Base-by-base conservation (phyloP, 495 filamentous ascomycete species). In the Aspergillus cristatus region DNA sequence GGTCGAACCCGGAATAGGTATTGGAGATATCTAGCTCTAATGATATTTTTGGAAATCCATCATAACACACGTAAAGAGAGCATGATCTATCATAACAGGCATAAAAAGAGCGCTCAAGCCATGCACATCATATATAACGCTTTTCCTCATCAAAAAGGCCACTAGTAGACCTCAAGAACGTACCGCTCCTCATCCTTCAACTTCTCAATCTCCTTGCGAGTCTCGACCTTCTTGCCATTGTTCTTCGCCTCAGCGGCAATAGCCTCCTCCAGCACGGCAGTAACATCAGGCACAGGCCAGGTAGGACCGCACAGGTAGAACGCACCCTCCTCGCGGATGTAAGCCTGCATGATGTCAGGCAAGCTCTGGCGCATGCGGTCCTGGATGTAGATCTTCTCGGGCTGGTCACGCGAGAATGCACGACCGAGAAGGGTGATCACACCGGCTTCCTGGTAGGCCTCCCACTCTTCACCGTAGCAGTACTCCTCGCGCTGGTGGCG, bases 221-320 rank as follows among this genome's bases (percentile, higher is more conserved):
- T 68, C 50, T 94, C 87, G 28, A 91, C 74, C 77, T 86, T 96
- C 68, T 78, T 82, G 18, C 79, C 77, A 25, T 59, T 60, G 37
- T 48, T 55, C 67, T 76, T 76, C n/a, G 77, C 84, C 46, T 93
- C 79, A n/a, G 62, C 56, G 25, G 77, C 79, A 46, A 97, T 86
- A 5, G 91, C 91, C 70, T 97, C 91, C 69, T 94, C 75, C 42
- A 98, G 62, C 43, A 97, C 91, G 34, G 78, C 79, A 7, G 88
- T 95, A 16, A 98, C 91, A 65, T 98, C 93, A n/a, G 91, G 93
- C 30, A 98, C 91, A 7, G 91, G 91, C 93, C 93, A 97, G 13
- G 91, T 97, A 13, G 91, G 91, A 34, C 91, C 91, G 41, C 91
- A 98, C 15, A 98, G 78, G 63, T 98, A 98, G 67, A 98, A 98